Evolutionary conservation across 78 protist genomes (phyloP).

Genomic region (Creolimax fragrantissima): DNA sequence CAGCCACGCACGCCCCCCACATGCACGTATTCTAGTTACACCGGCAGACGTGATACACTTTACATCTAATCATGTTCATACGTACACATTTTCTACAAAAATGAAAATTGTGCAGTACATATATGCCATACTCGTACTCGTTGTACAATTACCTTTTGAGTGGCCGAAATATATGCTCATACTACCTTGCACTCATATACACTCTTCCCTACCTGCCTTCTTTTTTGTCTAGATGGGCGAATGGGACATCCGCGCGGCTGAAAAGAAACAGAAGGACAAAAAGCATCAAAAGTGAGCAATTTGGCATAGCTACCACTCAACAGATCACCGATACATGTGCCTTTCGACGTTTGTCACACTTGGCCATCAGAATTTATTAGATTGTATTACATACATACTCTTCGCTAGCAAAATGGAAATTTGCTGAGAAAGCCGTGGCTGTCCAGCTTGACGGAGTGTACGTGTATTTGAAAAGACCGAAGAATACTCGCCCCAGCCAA

Average conservation of each 20-base stretch:
- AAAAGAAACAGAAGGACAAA: background rate
- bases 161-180: background rate
- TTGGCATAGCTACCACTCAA: background rate
- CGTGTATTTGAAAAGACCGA: background rate
- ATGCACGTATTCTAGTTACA: background rate
- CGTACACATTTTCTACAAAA: background rate
- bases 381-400: background rate
- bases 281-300: background rate
- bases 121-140: background rate
- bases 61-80: background rate
- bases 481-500: background rate
- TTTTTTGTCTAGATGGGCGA: background rate
- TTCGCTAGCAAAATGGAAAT: background rate
- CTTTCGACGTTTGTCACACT: background rate
- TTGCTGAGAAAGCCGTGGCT: background rate
- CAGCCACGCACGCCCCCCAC: background rate
- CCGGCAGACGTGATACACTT: background rate
- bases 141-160: background rate
- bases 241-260: background rate
- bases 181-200: no score
- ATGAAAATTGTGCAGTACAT: background rate
- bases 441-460: background rate
- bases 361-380: background rate
- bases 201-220: no score
- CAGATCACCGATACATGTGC: background rate